These are phyloP conservation scores for Aureobasidium mangrovei DNA, from an alignment of 2,329 filamentous ascomycete species.

Conservation along the genomic window DNA sequence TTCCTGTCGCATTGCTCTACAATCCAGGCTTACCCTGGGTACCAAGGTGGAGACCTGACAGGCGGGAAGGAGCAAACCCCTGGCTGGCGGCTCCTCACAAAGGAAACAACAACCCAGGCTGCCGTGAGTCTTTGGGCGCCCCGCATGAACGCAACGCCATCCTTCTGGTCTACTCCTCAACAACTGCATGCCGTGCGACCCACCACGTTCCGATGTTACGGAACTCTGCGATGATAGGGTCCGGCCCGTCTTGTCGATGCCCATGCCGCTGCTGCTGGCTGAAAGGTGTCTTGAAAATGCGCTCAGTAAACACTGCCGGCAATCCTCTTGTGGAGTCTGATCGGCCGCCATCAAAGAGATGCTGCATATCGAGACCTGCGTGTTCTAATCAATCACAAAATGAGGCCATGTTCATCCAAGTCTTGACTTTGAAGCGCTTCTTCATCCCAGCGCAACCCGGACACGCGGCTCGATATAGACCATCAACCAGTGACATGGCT, in stretches of 20 bases:
- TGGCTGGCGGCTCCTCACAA: not conserved
- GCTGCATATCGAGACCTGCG: too few relatives aligned
- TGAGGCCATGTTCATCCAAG: too few relatives aligned
- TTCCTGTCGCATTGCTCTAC: not conserved
- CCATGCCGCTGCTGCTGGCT: not conserved
- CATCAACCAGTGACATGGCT: too few relatives aligned
- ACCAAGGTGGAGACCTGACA: conserved; percentile 4
- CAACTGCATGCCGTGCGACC: not conserved
- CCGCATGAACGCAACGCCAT: not conserved
- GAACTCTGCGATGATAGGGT: conserved; percentile 2
- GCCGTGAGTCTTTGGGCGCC: not conserved
- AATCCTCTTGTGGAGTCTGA: too few relatives aligned
- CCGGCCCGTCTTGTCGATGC: conserved; percentile 7
- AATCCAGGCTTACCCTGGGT: not conserved
- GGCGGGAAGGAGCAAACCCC: not conserved
- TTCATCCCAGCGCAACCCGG: too few relatives aligned
- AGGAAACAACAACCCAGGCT: not conserved
- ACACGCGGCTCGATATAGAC: too few relatives aligned
- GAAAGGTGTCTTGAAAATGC: too few relatives aligned
- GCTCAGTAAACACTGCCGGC: too few relatives aligned
- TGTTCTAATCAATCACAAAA: too few relatives aligned
- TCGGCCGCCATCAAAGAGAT: too few relatives aligned
- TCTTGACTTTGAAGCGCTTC: too few relatives aligned
- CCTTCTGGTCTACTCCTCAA: not conserved
- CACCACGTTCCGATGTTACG: not conserved